Evolutionary conservation across 768 basidiomycete species (phyloP), one percentile per base, ranked within the genome.

Genomic region (Auriscalpium vulgare): DNA sequence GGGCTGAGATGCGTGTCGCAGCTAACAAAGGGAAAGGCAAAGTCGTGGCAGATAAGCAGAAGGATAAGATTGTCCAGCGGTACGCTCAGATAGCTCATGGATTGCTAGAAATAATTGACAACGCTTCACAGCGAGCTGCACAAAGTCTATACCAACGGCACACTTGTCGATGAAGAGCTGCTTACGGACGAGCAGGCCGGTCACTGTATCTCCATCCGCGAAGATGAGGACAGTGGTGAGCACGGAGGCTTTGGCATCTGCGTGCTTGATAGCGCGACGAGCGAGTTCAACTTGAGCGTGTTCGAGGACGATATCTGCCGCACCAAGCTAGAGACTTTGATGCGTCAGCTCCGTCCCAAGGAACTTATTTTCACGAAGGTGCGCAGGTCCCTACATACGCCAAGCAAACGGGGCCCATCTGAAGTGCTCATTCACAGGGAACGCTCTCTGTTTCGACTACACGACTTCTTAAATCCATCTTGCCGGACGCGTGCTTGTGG

Each of bases 101-200:
- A 40, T 46, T 48, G 23, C 49, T 2, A 40, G 21, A 14, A 16
- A 19, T 21, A 21, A 48, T 14, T 56, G 11, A 17, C 45, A 44
- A 57, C 51, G 62, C 62, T 35, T 47, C 36, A 21, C 65, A 88
- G 88, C 49, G 97, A 95, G 64, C 77, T 99, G 50, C 90, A 90
- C 70, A 95, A 95, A 74, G 92, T 99, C 46, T 90, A 95, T 67
- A 99, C 97, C 0, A 91, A 91, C 51, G 97, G 97, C 2, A 99
- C 97, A 0, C 84, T 98, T 23, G 87, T 97, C 48, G 97, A 99
- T 62, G 84, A 85, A 10, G 84, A 87, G 47, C 84, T 95, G 55
- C 77, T 98, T 36, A 87, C 81, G 1, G 91, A 97, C 56, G 97
- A 98, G 59, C 88, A 97, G 70, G 91, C 93, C 0, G 92, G 91